These are phyloP conservation scores for Aspergillus clavatus DNA, from an alignment of 2,329 filamentous ascomycete genomes.

Conservation along the genomic window DNA sequence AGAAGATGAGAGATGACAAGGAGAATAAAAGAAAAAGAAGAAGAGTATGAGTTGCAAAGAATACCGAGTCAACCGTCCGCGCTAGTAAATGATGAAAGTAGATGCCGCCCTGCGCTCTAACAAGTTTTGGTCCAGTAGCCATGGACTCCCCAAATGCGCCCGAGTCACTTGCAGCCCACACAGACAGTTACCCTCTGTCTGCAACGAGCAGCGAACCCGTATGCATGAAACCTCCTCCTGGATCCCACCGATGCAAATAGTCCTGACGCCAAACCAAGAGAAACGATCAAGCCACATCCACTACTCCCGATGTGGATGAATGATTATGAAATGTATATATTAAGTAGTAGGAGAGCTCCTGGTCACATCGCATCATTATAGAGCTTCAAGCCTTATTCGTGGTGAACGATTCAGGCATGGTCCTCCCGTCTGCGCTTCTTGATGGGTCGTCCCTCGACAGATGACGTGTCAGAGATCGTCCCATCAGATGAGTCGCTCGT, in stretches of 20 bases:
- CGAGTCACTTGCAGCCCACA: slow-evolving; percentile 11
- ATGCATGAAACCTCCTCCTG: slow-evolving; percentile 20
- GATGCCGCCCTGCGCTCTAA: slow-evolving; percentile 21
- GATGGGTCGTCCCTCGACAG: slow-evolving; percentile 48
- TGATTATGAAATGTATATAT: slow-evolving; percentile 25
- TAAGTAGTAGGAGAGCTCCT: slow-evolving; percentile 32
- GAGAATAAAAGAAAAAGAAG: slow-evolving; percentile 31
- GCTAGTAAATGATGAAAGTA: slow-evolving; percentile 17
- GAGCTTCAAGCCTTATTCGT: too few relatives aligned
- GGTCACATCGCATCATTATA: too few relatives aligned
- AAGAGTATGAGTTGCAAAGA: slow-evolving; percentile 14
- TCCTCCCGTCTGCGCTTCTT: slow-evolving; percentile 75
- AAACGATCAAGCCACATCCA: slow-evolving; percentile 24
- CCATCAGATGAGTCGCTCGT: slow-evolving; percentile 42
- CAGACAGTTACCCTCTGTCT: slow-evolving; percentile 9
- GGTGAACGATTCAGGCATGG: slow-evolving; percentile 48
- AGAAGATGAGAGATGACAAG: slow-evolving; percentile 23
- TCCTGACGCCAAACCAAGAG: slow-evolving; percentile 32
- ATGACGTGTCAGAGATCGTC: slow-evolving; percentile 27
- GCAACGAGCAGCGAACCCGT: slow-evolving; percentile 10
- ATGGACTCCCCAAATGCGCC: slow-evolving; percentile 16
- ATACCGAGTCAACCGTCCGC: slow-evolving; percentile 23
- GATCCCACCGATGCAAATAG: slow-evolving; percentile 25
- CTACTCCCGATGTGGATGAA: slow-evolving; percentile 16
- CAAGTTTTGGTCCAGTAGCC: slow-evolving; percentile 14